Base-by-base conservation (phyloP, 2,329 filamentous ascomycete species). In the Cladosporium sp. region DNA sequence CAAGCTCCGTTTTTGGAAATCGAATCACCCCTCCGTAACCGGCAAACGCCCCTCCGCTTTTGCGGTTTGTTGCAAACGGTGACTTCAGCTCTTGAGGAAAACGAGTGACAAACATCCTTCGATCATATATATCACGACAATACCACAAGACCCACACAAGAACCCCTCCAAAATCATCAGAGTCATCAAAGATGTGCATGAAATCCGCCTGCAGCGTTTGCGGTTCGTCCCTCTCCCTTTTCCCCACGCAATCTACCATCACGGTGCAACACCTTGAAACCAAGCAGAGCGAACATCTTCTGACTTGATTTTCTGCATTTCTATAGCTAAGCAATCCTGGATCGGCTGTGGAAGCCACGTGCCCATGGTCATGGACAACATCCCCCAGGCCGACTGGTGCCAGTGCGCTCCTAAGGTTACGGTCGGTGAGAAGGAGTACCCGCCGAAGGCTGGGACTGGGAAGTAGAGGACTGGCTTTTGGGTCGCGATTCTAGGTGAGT, bases 351-450 rank as follows among this genome's bases (percentile, higher is more conserved):
- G 57, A 54, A 71, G 60, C 49, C 84, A 87, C 67, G 73, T 87
- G 57, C 71, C 79, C 9, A 66, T 66, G n/a, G 82, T 86, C 57
- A 78, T 87, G 71, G 77, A 82, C 62, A 61, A 64, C 27, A 64
- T 85, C 34, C 75, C 80, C 3, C 67, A 71, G 27, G 68, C 71
- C 4, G 72, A 86, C 38, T 76, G 82, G 68, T 87, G 84, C 71
- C 73, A 70, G n/a, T 87, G 84, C 62, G 70, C 74, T 58, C 83
- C 83, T 27, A 76, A 77, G 60, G 70, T 85, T 54, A 76, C 80
- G 58, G 69, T 73, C 20, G 74, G 77, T 49, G 82, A 80, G 19
- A 79, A 77, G 59, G 60, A 75, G 60, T 86, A 85, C 59, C 83
- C 83, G 51, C 82, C 83, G 17, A 84, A 79, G 76, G 80, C 76